phyloP scores from a whole-genome alignment of 73 alveolate species.

The Stentor roeselii region DNA sequence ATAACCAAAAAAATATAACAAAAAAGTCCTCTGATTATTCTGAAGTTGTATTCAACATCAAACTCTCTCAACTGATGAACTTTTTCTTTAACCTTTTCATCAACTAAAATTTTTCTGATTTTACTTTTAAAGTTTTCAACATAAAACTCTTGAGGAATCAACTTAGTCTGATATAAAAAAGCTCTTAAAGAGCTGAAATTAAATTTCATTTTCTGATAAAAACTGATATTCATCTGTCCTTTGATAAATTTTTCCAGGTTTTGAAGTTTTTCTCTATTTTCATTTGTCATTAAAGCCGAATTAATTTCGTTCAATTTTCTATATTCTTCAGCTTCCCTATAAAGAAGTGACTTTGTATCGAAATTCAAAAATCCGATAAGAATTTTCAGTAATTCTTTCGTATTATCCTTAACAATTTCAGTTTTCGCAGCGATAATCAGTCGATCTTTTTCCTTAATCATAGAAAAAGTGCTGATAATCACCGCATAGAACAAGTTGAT shows the following conservation, averaged over 20 bases:
- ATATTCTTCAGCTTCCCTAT: conserved; percentile 4
- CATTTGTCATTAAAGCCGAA: background rate
- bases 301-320: background rate
- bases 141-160: conserved; percentile 37
- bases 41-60: background rate
- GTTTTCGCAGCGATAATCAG: conserved; percentile 59
- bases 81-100: conserved; percentile 20
- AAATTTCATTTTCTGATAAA: conserved; percentile 18
- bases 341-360: background rate
- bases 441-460: conserved; percentile 39
- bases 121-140: conserved; percentile 31
- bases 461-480: conserved; percentile 52
- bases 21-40: background rate
- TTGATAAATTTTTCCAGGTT: background rate
- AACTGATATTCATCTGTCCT: conserved; percentile 9
- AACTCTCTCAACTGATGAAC: conserved; percentile 16
- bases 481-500: conserved; percentile 53
- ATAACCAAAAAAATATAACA: too few relatives aligned
- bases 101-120: conserved; percentile 31
- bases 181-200: conserved; percentile 6
- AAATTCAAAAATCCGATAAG: background rate
- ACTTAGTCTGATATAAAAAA: background rate
- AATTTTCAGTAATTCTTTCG: conserved; percentile 26
- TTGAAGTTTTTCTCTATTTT: background rate
- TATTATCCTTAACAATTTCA: conserved; percentile 42